Base-by-base conservation (phyloP, 2,329 filamentous ascomycete genomes). In the Gaeumannomyces sp. region DNA sequence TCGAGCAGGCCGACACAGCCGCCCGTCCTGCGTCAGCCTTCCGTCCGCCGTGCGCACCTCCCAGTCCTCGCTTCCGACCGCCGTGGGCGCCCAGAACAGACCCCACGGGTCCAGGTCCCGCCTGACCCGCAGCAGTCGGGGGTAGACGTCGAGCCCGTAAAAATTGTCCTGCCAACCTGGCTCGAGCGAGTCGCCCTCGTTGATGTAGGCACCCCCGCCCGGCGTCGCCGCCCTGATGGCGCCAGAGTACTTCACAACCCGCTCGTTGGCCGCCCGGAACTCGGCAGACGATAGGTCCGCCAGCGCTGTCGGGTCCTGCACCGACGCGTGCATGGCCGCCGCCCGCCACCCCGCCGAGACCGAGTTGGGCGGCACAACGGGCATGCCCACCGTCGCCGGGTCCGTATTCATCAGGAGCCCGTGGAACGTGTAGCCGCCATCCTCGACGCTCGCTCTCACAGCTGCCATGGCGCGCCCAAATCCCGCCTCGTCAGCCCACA, bases 151-250 rank as follows among this genome's bases (percentile, higher is more conserved):
- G n/a, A 59, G 29, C 8, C 75, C 77, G 66, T 73, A 78, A 67
- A 77, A 78, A 13, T 64, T 71, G 33, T 70, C 62, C 66, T 76
- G 71, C 68, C 72, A 78, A 22, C 74, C 60, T 1, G 72, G 72
- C 67, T 78, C 72, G 27, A 66, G 68, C n/a, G 76, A 75, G 68
- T 80, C 76, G 1, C 74, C 77, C 70, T 81, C 78, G 64, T 79
- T 79, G 70, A 76, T 69, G 64, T 78, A 77, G 2, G 72, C 66
- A 0, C 76, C 75, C 4, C 71, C 68, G 0, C 69, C 72, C 6
- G 74, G 73, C 22, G 74, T 76, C 2, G 72, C 70, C 6, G 68
- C 69, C 29, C 69, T 63, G 19, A 71, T 67, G 2, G 38, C 50
- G 27, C 70, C 65, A 59, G 71, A 67, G 56, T 67, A 65, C 2